These are phyloP conservation scores for Boletus semigastroideus DNA, from an alignment of 1,284 basidiomycete genomes.

Conservation along the genomic window DNA sequence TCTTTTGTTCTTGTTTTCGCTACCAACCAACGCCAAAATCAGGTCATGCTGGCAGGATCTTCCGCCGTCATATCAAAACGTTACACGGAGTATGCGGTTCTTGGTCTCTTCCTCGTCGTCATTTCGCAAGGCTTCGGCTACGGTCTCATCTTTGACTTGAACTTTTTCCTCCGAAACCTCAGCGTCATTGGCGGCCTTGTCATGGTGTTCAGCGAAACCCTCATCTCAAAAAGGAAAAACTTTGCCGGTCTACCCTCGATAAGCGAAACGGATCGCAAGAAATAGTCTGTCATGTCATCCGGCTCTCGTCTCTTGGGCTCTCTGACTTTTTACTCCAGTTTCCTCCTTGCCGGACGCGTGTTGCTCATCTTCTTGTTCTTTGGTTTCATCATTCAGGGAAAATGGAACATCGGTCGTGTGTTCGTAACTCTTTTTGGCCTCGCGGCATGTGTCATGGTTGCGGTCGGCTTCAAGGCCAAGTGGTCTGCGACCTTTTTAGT, in stretches of 20 bases:
- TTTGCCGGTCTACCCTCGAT: constrained; percentile 92
- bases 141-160: constrained; percentile 95
- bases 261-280: constrained; percentile 94
- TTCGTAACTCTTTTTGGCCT: constrained; percentile 87
- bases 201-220: constrained; percentile 98
- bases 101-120: constrained; percentile 89
- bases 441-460: constrained; percentile 95
- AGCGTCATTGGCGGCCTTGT: constrained; percentile 90
- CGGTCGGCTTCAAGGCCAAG: constrained; percentile 98
- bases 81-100: constrained; percentile 86
- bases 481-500: constrained; percentile 99
- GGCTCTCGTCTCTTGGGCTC: constrained; percentile 2
- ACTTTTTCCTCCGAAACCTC: constrained; percentile 98
- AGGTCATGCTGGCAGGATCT: constrained; percentile 93
- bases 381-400: constrained; percentile 94
- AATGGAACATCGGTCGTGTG: constrained; percentile 85
- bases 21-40: neutral
- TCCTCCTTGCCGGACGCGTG: constrained; percentile 95
- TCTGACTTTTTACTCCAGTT: constrained; percentile 47
- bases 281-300: constrained; percentile 72
- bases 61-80: constrained; percentile 85
- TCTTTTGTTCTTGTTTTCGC: neutral
- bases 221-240: constrained; percentile 81
- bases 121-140: constrained; percentile 94
- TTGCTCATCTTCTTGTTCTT: constrained; percentile 99